Conservation (phyloP, 2,329 filamentous ascomycete genomes). For the Albophoma yamanashiensis region DNA sequence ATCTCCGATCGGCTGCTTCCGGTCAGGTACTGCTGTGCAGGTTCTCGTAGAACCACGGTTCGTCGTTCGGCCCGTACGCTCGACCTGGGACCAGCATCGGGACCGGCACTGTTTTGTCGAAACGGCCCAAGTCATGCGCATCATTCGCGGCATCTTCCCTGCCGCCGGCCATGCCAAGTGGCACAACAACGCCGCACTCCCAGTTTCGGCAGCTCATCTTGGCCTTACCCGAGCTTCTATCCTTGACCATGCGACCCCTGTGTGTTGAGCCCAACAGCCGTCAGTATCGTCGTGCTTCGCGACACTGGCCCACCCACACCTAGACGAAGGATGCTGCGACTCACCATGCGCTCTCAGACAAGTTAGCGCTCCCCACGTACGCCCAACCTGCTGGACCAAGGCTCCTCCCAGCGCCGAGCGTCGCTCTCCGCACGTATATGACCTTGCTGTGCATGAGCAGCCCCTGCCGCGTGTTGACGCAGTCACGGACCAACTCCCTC, state of each 20-base stretch:
- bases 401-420: conserved; percentile 1
- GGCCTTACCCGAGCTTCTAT: conserved; percentile 52
- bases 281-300: neutral
- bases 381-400: conserved; percentile 47
- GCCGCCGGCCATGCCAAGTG: conserved; percentile 27
- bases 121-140: conserved; percentile 25
- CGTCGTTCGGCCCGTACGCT: conserved; percentile 28
- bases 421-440: conserved; percentile 33
- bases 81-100: conserved; percentile 53
- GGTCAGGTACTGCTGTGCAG: conserved; percentile 10
- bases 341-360: conserved; percentile 88
- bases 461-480: conserved; percentile 56
- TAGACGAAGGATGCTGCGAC: conserved; percentile 15
- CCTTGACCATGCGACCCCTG: conserved; percentile 69
- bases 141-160: conserved; percentile 6
- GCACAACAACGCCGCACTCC: conserved; percentile 85
- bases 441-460: conserved; percentile 86
- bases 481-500: conserved; percentile 60
- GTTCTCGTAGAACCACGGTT: conserved; percentile 30
- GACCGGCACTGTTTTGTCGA: conserved; percentile 45
- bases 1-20: neutral
- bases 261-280: conserved; percentile 1
- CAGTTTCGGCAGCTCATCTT: conserved; percentile 86
- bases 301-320: conserved; percentile 1
- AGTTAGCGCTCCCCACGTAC: conserved; percentile 84